Evolutionary conservation across 192 early-diverging fungal genomes (phyloP).

Genomic region (Jimgerdemannia lactiflua): DNA sequence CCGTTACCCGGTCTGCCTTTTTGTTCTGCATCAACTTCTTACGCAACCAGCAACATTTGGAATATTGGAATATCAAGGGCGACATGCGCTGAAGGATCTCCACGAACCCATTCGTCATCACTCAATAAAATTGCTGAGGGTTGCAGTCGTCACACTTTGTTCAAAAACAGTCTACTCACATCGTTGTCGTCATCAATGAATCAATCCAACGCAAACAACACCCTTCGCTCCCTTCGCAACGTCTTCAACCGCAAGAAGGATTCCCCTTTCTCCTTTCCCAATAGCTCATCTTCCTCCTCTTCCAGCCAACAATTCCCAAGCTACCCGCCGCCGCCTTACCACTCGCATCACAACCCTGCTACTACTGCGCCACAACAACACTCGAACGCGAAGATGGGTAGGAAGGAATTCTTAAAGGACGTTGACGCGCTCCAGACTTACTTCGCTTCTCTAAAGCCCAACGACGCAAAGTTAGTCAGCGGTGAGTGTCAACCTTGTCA

Average conservation of each 20-base stretch:
- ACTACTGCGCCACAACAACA: too few species aligned
- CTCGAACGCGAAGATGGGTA: constrained; percentile 11
- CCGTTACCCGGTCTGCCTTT: too few species aligned
- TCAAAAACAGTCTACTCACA: too few species aligned
- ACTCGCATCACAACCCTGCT: background rate
- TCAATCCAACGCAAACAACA: background rate
- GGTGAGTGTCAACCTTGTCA: constrained; percentile 3
- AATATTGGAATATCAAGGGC: too few species aligned
- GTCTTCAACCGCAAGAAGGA: background rate
- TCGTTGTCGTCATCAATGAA: too few species aligned
- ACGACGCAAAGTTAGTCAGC: constrained; percentile 8
- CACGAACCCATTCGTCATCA: too few species aligned
- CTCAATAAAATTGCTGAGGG: too few species aligned
- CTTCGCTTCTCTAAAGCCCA: constrained; percentile 14
- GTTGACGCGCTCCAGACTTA: constrained; percentile 20
- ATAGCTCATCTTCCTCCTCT: background rate
- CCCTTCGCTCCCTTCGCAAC: background rate
- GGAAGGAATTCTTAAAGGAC: constrained; percentile 23
- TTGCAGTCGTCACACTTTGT: too few species aligned
- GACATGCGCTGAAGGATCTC: too few species aligned
- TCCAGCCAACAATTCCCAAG: background rate
- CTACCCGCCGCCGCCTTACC: background rate
- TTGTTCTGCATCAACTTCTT: too few species aligned
- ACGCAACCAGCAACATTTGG: too few species aligned
- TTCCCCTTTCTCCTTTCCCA: background rate